phyloP scores from a whole-genome alignment of 169 alveolate genomes.

The Cryptosporidium tyzzeri region DNA sequence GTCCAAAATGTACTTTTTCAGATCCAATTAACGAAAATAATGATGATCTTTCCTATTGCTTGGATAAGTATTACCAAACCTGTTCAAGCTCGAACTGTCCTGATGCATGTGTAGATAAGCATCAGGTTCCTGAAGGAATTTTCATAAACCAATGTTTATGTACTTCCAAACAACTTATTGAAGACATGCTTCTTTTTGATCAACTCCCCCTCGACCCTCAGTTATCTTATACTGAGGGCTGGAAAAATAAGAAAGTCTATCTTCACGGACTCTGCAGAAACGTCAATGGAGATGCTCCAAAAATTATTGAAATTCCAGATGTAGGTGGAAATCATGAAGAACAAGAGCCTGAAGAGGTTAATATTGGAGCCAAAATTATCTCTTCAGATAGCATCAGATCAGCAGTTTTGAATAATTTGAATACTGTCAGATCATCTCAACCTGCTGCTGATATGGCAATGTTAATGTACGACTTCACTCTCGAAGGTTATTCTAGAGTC shows the following conservation, averaged over 20 bases:
- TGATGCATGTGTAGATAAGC: slow-evolving; percentile 60
- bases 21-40: slow-evolving; percentile 57
- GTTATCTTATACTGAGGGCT: slow-evolving; percentile 72
- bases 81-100: slow-evolving; percentile 65
- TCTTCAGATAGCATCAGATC: slow-evolving; percentile 61
- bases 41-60: slow-evolving; percentile 49
- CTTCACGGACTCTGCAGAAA: slow-evolving; percentile 61
- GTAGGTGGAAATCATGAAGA: slow-evolving; percentile 26
- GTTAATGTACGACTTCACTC: slow-evolving; percentile 50
- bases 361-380: slow-evolving; percentile 4
- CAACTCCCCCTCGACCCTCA: slow-evolving; percentile 72
- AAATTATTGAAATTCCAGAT: slow-evolving; percentile 28
- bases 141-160: slow-evolving; percentile 61
- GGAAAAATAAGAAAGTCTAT: slow-evolving; percentile 58
- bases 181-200: slow-evolving; percentile 60
- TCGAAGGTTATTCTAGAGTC: slow-evolving; percentile 65
- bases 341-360: slow-evolving; percentile 8
- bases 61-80: slow-evolving; percentile 54
- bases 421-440: slow-evolving; percentile 51
- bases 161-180: slow-evolving; percentile 62
- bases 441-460: slow-evolving; percentile 77
- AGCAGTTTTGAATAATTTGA: slow-evolving; percentile 22
- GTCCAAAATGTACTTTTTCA: slow-evolving; percentile 61
- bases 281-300: slow-evolving; percentile 23
- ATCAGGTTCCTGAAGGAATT: slow-evolving; percentile 53